phyloP scores from a whole-genome alignment of 257 asterid species.

The Solanum chmielewskii region DNA sequence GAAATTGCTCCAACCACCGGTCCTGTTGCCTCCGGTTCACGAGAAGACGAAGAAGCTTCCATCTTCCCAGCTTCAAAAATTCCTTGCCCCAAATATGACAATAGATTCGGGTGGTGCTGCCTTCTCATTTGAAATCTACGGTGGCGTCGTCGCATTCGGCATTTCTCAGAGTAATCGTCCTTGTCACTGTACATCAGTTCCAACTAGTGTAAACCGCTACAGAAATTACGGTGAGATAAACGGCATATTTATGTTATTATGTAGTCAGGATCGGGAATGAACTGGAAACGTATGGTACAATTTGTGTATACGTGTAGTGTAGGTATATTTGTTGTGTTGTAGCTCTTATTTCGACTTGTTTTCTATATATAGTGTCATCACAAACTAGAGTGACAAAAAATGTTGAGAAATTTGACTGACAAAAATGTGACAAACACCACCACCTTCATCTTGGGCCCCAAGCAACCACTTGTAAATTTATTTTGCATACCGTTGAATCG shows the following conservation, averaged over 20 bases:
- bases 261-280: background rate
- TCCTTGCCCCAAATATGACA: background rate
- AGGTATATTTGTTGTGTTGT: background rate
- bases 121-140: background rate
- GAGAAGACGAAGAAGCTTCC: background rate
- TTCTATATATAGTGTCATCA: background rate
- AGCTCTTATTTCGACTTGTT: background rate
- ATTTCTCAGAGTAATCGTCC: background rate
- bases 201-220: background rate
- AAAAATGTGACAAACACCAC: background rate
- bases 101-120: background rate
- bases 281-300: background rate
- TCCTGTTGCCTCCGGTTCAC: background rate
- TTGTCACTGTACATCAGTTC: background rate
- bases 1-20: slow-evolving; percentile 4
- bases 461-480: background rate
- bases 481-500: too few relatives aligned
- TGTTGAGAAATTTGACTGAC: background rate
- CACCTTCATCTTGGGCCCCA: background rate
- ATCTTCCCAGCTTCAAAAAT: background rate
- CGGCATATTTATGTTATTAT: background rate
- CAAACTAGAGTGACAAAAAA: background rate
- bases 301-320: background rate
- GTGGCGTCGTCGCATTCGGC: background rate
- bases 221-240: background rate